Evolutionary conservation across 257 asterid genomes (phyloP), one percentile per base, ranked within the genome.

Genomic region (Orobanche coerulescens): DNA sequence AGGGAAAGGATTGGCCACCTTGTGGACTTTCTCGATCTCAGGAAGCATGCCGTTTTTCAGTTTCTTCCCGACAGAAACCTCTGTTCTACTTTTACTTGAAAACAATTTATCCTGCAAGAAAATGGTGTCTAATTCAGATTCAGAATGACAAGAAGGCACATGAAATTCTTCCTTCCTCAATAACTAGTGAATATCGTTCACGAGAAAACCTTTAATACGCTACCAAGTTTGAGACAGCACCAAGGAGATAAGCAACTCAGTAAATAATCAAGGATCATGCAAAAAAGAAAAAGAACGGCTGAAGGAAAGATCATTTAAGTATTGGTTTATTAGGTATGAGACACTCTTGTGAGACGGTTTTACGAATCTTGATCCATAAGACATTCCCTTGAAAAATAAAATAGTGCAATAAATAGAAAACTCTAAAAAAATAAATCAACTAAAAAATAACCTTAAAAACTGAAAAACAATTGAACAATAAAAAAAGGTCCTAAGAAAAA

Each of bases 11-110:
- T 6, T 18, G 30, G 13, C 54, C 69, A 93, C 99, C 97, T 86
- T 93, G 72, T 93, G 94, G 73, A 82, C 88, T 70, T 76, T 89
- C 84, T 93, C 99, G 62, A 93, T 80, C 75, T 89, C 99, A 53
- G 90, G 85, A 75, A 93, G 94, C 90, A 84, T 81, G 77, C 80
- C 78, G 12, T 83, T 93, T 72, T 79, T 86, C 77, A 93, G 76
- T 72, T 93, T 93, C 83, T 84, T 93, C 65, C 97, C 99, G 64
- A 89, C 83, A 12, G 90, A 78, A 39, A 74, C 83, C 77, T 93
- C 99, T n/a, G 92, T 81, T 78, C 95, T 84, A 69, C 82, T 93
- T 76, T 75, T 83, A 84, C 99, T 93, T 19, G 88, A 60, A 56
- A 85, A 78, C 23, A 93, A 87, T 74, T 93, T 93, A 61, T 89